A percentile compares a stretch with the other conserved stretches of the same genome.
These are phyloP conservation scores for Lepidium africanum DNA, from an alignment of 345 rosid genomes.

Conservation along the genomic window DNA sequence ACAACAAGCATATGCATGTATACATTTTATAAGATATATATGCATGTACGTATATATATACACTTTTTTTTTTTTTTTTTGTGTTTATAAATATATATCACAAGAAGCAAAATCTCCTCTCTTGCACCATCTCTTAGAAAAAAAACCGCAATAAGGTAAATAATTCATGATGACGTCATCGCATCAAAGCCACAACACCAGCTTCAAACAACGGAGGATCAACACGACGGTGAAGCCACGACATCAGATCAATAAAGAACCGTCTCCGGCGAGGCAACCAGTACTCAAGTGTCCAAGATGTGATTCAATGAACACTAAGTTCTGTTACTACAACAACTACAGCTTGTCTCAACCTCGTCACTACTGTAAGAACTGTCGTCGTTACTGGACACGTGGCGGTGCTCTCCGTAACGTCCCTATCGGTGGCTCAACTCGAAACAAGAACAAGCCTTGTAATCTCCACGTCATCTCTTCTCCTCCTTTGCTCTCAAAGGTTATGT, in stretches of 20 bases:
- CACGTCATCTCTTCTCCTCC: conserved; percentile 43
- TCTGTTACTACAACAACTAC: conserved; percentile 94
- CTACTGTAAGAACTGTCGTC: conserved; percentile 76
- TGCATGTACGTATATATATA: neutral
- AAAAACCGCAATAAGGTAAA: too few species aligned
- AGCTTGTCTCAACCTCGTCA: conserved; percentile 83
- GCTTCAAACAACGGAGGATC: conserved; percentile 17
- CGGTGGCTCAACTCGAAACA: conserved; percentile 80
- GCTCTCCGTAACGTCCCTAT: conserved; percentile 75
- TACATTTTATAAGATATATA: too few species aligned
- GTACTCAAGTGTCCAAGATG: conserved; percentile 67
- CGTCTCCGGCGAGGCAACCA: conserved; percentile 32
- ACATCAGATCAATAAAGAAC: conserved; percentile 19
- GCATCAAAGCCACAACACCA: conserved; percentile 23
- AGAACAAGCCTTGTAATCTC: conserved; percentile 44
- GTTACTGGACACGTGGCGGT: conserved; percentile 89
- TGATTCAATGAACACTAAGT: conserved; percentile 78
- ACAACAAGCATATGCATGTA: neutral
- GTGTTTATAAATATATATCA: conserved; percentile 3
- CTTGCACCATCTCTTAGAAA: neutral
- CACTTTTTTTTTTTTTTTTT: neutral
- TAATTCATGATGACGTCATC: conserved; percentile 19
- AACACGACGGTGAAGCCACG: conserved; percentile 20
- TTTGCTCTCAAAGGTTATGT: conserved; percentile 22
- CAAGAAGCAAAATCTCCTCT: conserved; percentile 7